Conservation (phyloP, 352 stramenopile genomes). For the Sclerospora graminicola region DNA sequence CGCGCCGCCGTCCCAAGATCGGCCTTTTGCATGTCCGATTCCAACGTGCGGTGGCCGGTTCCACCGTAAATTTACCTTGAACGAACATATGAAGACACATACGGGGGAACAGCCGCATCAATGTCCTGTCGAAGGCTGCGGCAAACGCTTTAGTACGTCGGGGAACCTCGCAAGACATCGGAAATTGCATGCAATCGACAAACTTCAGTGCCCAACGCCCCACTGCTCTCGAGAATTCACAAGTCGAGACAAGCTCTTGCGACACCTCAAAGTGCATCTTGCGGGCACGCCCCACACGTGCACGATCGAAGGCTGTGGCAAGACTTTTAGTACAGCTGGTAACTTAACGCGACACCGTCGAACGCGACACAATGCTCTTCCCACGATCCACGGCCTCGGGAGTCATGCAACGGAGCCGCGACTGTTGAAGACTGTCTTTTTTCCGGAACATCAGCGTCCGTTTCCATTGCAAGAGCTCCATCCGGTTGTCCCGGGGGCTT, state of each 20-base stretch:
- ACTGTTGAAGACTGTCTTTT: constrained; percentile 13
- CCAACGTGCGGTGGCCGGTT: constrained; percentile 41
- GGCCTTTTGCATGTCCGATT: constrained; percentile 37
- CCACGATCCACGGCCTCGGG: background rate
- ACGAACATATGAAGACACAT: constrained; percentile 72
- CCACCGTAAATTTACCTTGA: constrained; percentile 63
- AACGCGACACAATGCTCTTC: constrained; percentile 26
- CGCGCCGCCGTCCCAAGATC: constrained; percentile 21
- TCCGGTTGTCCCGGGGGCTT: constrained; percentile 12
- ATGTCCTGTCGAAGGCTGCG: constrained; percentile 39
- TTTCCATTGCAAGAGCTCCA: constrained; percentile 14
- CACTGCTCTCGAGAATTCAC: constrained; percentile 39
- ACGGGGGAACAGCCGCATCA: constrained; percentile 61
- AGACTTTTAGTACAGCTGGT: constrained; percentile 47
- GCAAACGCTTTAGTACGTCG: constrained; percentile 62
- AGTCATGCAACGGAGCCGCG: constrained; percentile 4
- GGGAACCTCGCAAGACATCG: constrained; percentile 64
- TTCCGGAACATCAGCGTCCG: constrained; percentile 11
- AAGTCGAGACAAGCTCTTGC: constrained; percentile 38
- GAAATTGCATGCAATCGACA: constrained; percentile 42
- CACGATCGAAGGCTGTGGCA: constrained; percentile 30
- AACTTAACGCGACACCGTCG: constrained; percentile 52
- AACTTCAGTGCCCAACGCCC: constrained; percentile 33
- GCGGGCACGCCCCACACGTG: constrained; percentile 43
- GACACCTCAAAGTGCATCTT: constrained; percentile 40